These are phyloP conservation scores for Beauveria sp. DNA, from an alignment of 2,329 filamentous ascomycete genomes.

Conservation along the genomic window DNA sequence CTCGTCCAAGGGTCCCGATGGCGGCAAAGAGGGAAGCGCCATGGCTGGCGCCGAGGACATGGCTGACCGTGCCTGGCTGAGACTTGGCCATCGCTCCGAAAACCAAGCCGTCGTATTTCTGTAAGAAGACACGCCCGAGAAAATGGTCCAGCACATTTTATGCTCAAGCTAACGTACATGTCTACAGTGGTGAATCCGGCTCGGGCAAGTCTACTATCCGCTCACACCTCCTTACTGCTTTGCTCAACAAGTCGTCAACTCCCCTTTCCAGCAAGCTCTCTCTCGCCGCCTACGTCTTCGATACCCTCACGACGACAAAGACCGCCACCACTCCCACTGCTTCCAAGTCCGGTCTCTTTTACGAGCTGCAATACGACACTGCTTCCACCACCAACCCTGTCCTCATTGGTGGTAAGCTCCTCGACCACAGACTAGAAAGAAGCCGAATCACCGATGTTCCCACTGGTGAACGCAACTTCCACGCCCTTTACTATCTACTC, in stretches of 20 bases:
- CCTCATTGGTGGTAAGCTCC: constrained; percentile 85
- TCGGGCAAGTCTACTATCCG: constrained; percentile 93
- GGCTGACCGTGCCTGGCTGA: constrained; percentile 75
- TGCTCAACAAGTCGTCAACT: constrained; percentile 85
- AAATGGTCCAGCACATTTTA: no score
- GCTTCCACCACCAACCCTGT: constrained; percentile 75
- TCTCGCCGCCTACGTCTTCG: constrained; percentile 89
- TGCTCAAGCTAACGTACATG: constrained; percentile 18
- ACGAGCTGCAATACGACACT: constrained; percentile 94
- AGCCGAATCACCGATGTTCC: constrained; percentile 88
- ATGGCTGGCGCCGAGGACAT: constrained; percentile 90
- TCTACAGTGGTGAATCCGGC: constrained; percentile 78
- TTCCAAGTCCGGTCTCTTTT: constrained; percentile 90
- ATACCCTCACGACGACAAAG: constrained; percentile 93
- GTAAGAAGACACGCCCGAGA: constrained; percentile 46
- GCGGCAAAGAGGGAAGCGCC: constrained; percentile 82
- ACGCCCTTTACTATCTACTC: constrained; percentile 90
- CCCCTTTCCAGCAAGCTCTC: constrained; percentile 90
- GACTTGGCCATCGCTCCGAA: constrained; percentile 80
- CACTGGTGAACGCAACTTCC: constrained; percentile 93
- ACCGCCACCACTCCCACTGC: constrained; percentile 91
- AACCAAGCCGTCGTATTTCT: constrained; percentile 90
- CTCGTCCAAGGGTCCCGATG: constrained; percentile 81
- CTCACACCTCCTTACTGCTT: constrained; percentile 75
- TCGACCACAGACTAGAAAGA: constrained; percentile 87